Evolutionary conservation across 495 filamentous ascomycete genomes (phyloP).

Genomic region (Tuber magnatum): DNA sequence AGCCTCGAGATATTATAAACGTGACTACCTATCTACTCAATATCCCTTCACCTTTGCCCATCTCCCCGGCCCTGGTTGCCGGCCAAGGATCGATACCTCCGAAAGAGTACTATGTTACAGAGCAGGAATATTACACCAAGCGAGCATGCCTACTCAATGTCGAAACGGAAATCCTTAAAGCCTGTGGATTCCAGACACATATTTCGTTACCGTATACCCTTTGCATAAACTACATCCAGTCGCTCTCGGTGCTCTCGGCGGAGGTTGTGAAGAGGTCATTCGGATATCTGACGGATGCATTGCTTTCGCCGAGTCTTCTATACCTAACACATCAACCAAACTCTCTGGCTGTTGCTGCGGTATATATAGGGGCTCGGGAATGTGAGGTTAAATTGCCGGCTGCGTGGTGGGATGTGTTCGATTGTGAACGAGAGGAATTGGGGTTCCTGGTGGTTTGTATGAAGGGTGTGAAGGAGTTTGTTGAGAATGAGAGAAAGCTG

Average conservation of each 20-base stretch:
- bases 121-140: slow-evolving; percentile 58
- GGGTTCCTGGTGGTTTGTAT: slow-evolving; percentile 88
- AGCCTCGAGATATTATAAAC: slow-evolving; percentile 70
- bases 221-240: slow-evolving; percentile 87
- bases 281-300: slow-evolving; percentile 70
- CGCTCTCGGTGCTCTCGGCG: slow-evolving; percentile 56
- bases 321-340: slow-evolving; percentile 89
- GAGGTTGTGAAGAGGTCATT: slow-evolving; percentile 57
- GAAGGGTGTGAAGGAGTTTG: slow-evolving; percentile 70
- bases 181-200: slow-evolving; percentile 73
- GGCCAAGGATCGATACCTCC: slow-evolving; percentile 43
- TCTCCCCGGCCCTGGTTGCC: slow-evolving; percentile 47
- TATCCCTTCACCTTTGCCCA: slow-evolving; percentile 50
- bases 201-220: slow-evolving; percentile 77
- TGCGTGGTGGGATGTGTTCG: slow-evolving; percentile 98
- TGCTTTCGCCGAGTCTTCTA: slow-evolving; percentile 79
- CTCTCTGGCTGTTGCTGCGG: slow-evolving; percentile 74
- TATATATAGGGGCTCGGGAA: slow-evolving; percentile 83
- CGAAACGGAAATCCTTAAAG: slow-evolving; percentile 67
- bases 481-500: slow-evolving; percentile 47
- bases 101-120: slow-evolving; percentile 63
- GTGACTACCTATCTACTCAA: slow-evolving; percentile 74
- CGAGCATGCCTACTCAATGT: slow-evolving; percentile 57
- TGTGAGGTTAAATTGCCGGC: slow-evolving; percentile 63
- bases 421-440: slow-evolving; percentile 91